Evolutionary conservation across 225 moss, liverwort and hornwort species (phyloP).

Genomic region (Sphagnum contortum): DNA sequence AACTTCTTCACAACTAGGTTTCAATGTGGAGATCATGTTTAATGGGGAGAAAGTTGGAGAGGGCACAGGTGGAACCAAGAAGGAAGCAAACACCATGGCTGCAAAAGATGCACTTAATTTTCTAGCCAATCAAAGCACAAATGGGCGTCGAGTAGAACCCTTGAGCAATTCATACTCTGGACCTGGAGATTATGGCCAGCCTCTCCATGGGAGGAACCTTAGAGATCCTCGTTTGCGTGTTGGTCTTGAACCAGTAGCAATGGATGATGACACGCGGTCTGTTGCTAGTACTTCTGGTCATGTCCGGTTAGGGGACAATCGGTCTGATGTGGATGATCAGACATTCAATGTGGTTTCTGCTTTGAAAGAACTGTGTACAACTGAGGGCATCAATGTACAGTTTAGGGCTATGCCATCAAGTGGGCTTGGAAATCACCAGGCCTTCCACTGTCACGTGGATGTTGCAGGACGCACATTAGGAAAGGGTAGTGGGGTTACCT

Average conservation of each 20-base stretch:
- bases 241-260: slow-evolving; percentile 60
- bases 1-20: slow-evolving; percentile 40
- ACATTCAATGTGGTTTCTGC: slow-evolving; percentile 65
- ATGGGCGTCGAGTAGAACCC: slow-evolving; percentile 20
- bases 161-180: slow-evolving; percentile 28
- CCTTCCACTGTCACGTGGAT: slow-evolving; percentile 83
- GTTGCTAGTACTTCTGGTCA: slow-evolving; percentile 90
- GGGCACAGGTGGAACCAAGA: slow-evolving; percentile 70
- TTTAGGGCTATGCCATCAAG: slow-evolving; percentile 77
- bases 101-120: slow-evolving; percentile 79
- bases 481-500: slow-evolving; percentile 71
- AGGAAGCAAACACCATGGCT: slow-evolving; percentile 81
- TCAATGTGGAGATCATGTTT: slow-evolving; percentile 62
- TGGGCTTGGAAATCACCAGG: slow-evolving; percentile 41
- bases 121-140: slow-evolving; percentile 39
- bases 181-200: slow-evolving; percentile 60
- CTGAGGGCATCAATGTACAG: slow-evolving; percentile 89
- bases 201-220: slow-evolving; percentile 35
- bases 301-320: slow-evolving; percentile 38
- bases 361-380: slow-evolving; percentile 90
- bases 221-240: slow-evolving; percentile 81
- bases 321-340: slow-evolving; percentile 32
- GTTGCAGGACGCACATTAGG: slow-evolving; percentile 83
- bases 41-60: slow-evolving; percentile 87
- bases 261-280: slow-evolving; percentile 59